These are phyloP conservation scores for Phytopythium mirpurense DNA, from an alignment of 352 stramenopile genomes.

Conservation along the genomic window DNA sequence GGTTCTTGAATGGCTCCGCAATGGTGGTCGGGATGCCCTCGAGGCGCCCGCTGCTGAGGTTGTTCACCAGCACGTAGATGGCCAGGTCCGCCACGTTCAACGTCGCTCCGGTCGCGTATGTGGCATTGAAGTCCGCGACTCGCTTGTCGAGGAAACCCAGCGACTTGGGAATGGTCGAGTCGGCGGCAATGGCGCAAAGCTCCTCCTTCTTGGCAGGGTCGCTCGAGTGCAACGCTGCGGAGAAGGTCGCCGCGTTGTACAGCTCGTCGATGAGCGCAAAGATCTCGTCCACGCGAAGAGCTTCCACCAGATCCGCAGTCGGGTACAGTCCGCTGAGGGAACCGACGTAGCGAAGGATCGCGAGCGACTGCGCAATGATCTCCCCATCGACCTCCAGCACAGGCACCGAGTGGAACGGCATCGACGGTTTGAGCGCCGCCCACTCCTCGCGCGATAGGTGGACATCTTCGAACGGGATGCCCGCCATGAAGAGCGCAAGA, in stretches of 20 bases:
- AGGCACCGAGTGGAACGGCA: slow-evolving; percentile 34
- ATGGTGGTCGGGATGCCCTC: slow-evolving; percentile 18
- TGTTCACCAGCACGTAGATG: slow-evolving; percentile 24
- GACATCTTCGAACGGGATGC: slow-evolving; percentile 55
- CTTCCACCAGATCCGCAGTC: slow-evolving; percentile 15
- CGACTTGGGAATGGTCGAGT: slow-evolving; percentile 21
- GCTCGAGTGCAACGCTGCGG: slow-evolving; percentile 3
- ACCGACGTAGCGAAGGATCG: slow-evolving; percentile 58
- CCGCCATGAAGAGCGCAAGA: slow-evolving; percentile 52
- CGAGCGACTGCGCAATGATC: slow-evolving; percentile 41
- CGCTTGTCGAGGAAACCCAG: slow-evolving; percentile 31
- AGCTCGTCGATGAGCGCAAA: slow-evolving; percentile 32
- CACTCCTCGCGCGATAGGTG: slow-evolving; percentile 26
- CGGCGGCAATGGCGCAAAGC: slow-evolving; percentile 27
- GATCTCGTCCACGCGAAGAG: slow-evolving; percentile 36
- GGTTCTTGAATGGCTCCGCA: slow-evolving; percentile 20
- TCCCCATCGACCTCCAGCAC: slow-evolving; percentile 44
- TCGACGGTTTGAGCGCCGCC: slow-evolving; percentile 15
- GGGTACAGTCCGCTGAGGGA: slow-evolving; percentile 39
- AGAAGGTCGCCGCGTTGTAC: slow-evolving; percentile 14
- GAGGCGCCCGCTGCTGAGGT: slow-evolving; percentile 17
- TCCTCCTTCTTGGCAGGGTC: slow-evolving; percentile 26
- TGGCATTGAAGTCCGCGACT: slow-evolving; percentile 17
- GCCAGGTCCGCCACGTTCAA: slow-evolving; percentile 43
- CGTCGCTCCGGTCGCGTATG: slow-evolving; percentile 15